Evolutionary conservation across 1,284 basidiomycete species (phyloP).

Genomic region (Ceratobasidium sp.): DNA sequence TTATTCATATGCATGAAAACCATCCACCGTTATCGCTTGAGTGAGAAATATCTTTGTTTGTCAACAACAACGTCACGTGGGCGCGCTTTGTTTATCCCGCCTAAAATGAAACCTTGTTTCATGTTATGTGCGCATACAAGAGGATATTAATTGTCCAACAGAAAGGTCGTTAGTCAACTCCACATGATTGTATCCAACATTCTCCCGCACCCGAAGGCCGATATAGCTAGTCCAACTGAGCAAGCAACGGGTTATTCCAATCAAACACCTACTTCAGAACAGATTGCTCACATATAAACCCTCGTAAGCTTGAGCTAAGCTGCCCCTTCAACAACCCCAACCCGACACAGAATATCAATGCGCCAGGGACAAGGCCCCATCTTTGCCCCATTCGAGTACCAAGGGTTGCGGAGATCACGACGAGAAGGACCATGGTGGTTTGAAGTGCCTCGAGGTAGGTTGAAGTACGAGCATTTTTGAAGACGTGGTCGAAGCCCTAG

Average conservation of each 20-base stretch:
- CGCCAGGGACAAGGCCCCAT: not conserved
- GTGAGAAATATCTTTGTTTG: not conserved
- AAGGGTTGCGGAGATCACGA: not conserved
- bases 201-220: conserved; percentile 2
- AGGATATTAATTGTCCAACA: no score
- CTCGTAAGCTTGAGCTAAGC: not conserved
- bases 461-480: not conserved
- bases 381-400: conserved; percentile 4
- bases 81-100: not conserved
- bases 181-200: not conserved
- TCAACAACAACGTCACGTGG: conserved; percentile 13
- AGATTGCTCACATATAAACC: not conserved
- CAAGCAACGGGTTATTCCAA: not conserved
- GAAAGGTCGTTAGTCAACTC: not conserved
- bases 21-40: not conserved
- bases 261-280: not conserved
- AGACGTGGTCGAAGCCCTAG: conserved; percentile 21
- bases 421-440: conserved; percentile 4
- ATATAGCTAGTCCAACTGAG: conserved; percentile 16
- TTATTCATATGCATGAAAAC: conserved; percentile 32
- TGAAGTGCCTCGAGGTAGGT: not conserved
- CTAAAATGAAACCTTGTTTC: not conserved
- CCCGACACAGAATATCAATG: not conserved
- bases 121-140: no score
- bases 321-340: not conserved